Percentiles rank a stretch among this genome's conserved stretches.
These are phyloP conservation scores for Chaetomiaceae sp. DNA, from an alignment of 2,329 filamentous ascomycete genomes.

Conservation along the genomic window DNA sequence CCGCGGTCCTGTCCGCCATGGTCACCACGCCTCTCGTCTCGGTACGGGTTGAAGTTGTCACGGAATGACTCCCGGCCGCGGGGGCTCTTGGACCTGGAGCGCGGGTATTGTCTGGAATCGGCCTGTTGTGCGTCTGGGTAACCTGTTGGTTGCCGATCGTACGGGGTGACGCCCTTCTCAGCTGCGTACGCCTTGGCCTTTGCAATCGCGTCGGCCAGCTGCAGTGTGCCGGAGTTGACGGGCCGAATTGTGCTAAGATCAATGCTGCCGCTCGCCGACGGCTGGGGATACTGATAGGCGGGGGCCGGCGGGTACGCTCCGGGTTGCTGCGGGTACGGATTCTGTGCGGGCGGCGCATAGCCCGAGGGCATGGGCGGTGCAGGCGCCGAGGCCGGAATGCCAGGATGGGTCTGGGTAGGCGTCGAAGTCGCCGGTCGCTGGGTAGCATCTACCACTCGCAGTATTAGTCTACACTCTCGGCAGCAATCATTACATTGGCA, in stretches of 20 bases:
- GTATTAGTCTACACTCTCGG: background rate
- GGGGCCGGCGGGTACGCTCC: slow-evolving; percentile 17
- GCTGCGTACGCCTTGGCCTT: slow-evolving; percentile 78
- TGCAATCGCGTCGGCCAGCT: slow-evolving; percentile 77
- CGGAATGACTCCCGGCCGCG: slow-evolving; percentile 66
- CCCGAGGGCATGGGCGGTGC: slow-evolving; percentile 7
- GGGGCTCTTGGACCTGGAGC: slow-evolving; percentile 70
- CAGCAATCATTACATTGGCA: background rate
- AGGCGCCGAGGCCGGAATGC: slow-evolving; percentile 15
- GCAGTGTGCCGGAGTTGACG: slow-evolving; percentile 73
- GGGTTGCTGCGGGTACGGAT: slow-evolving; percentile 23
- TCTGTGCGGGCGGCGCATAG: slow-evolving; percentile 21
- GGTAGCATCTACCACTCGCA: slow-evolving; percentile 15
- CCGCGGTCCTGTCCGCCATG: slow-evolving; percentile 45
- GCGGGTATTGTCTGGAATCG: slow-evolving; percentile 53
- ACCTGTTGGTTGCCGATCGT: slow-evolving; percentile 49
- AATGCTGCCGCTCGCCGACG: slow-evolving; percentile 68
- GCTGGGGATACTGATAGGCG: slow-evolving; percentile 48
- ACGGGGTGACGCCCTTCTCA: slow-evolving; percentile 66
- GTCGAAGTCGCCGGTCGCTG: slow-evolving; percentile 26
- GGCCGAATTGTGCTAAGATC: slow-evolving; percentile 78
- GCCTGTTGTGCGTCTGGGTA: slow-evolving; percentile 44
- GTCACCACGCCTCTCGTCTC: slow-evolving; percentile 76
- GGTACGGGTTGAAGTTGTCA: slow-evolving; percentile 75
- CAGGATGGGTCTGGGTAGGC: slow-evolving; percentile 22